Evolutionary conservation across 768 basidiomycete genomes (phyloP), one percentile per base, ranked within the genome.

Genomic region (Hericium rajendrae): DNA sequence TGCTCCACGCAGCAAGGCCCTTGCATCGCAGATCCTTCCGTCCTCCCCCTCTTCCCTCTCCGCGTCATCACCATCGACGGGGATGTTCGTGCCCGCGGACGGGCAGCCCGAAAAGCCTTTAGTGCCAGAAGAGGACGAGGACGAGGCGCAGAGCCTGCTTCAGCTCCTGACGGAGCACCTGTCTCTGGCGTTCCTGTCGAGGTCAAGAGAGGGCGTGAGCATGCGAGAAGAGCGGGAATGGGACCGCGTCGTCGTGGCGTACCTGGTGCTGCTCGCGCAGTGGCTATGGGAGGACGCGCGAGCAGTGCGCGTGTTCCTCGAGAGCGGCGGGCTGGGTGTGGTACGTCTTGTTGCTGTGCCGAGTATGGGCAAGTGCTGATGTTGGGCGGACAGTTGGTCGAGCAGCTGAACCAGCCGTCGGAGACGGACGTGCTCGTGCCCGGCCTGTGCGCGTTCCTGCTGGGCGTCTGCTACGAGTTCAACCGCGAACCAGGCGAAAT

Each of bases 201-300:
- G 87, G 22, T 81, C 82, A 6, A 77, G 90, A 38, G 74, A 82
- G 11, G 76, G 86, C 62, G 76, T 82, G 22, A 84, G 85, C 5
- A 83, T 83, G 40, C 76, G 77, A 48, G 91, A 94, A 64, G 78
- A 82, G 13, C 75, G 87, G 51, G 94, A 97, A 65, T 97, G 94
- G 92, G 92, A 93, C 60, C 78, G 92, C 58, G 74, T 95, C 50
- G 85, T 94, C 65, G 84, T 91, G 8, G 88, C 85, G 0, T 95
- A 97, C 66, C 74, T 98, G 38, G 81, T 82, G 51, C 69, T 97
- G 55, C 76, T 99, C 37, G 78, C 83, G 4, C 91, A 94, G 60
- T 99, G 97, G 97, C 75, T 97, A 6, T 99, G 94, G 94, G 95
- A 98, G 65, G 94, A 97, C 64, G 85, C 94, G 0, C 80, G 77